phyloP scores from a whole-genome alignment of 1,139 yeast species.

The Hanseniaspora uvarum region DNA sequence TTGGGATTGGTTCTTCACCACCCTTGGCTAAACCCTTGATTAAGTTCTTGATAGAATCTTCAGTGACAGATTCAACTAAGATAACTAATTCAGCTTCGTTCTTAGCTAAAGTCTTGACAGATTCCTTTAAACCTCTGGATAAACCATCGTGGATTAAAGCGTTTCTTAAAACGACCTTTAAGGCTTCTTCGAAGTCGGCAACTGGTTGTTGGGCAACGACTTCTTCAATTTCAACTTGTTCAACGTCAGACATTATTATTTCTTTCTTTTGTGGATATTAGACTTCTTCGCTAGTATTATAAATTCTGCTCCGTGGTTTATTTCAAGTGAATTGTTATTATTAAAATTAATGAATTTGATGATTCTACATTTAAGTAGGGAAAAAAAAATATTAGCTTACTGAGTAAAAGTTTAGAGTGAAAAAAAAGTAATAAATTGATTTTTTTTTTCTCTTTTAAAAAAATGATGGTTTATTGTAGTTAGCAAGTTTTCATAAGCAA shows the following conservation, averaged over 20 bases:
- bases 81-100: conserved; percentile 98
- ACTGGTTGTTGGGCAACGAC: conserved; percentile 80
- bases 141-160: conserved; percentile 98
- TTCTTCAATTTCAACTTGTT: conserved; percentile 52
- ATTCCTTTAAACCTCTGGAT: conserved; percentile 99
- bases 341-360: too few relatives aligned
- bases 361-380: background rate
- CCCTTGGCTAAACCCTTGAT: conserved; percentile 99
- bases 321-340: too few relatives aligned
- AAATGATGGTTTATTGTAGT: too few relatives aligned
- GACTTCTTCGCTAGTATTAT: conserved; percentile 78
- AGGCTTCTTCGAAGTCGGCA: conserved; percentile 96
- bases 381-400: background rate
- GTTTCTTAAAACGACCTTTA: conserved; percentile 96
- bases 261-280: conserved; percentile 29
- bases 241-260: conserved; percentile 69
- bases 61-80: conserved; percentile 96
- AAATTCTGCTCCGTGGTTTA: conserved; percentile 59
- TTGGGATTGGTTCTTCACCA: conserved; percentile 92
- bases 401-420: too few relatives aligned
- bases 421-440: too few relatives aligned
- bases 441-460: too few relatives aligned
- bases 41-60: conserved; percentile 91
- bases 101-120: conserved; percentile 96
- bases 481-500: too few relatives aligned